A percentile compares a stretch with the other conserved stretches of the same genome.
Conservation (phyloP, 352 stramenopile genomes). For the Pythium aquatile region DNA sequence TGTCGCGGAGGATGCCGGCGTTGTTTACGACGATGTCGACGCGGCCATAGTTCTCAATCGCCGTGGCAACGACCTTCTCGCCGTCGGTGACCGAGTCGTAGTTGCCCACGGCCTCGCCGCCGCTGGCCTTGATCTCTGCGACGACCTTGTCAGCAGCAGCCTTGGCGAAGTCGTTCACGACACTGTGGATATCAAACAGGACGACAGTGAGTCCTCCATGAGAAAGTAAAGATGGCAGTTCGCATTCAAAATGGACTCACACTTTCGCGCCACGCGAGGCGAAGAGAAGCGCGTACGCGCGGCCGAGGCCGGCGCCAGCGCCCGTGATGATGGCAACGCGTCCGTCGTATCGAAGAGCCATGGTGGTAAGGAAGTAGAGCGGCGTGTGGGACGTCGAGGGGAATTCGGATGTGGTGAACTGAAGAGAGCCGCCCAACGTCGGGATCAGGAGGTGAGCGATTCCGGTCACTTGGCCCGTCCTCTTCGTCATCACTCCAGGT, state of each 20-base stretch:
- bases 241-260: conserved; percentile 36
- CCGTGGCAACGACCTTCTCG: conserved; percentile 76
- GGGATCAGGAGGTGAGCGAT: background rate
- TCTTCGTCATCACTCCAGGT: conserved; percentile 2
- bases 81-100: conserved; percentile 87
- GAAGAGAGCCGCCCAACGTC: background rate
- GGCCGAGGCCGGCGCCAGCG: conserved; percentile 67
- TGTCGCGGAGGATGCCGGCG: conserved; percentile 92
- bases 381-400: background rate
- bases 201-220: background rate
- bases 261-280: conserved; percentile 78
- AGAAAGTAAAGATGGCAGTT: background rate
- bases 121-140: conserved; percentile 76
- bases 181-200: conserved; percentile 26
- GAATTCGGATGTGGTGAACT: conserved; percentile 16
- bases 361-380: conserved; percentile 12
- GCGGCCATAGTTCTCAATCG: conserved; percentile 65
- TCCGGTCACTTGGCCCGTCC: background rate
- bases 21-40: conserved; percentile 92
- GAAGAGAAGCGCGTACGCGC: conserved; percentile 74
- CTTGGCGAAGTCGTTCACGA: conserved; percentile 78
- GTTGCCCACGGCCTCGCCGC: conserved; percentile 71
- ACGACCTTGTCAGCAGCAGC: conserved; percentile 71
- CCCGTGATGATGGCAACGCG: conserved; percentile 81
- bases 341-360: conserved; percentile 69